These are phyloP conservation scores for Alternaria triticina DNA, from an alignment of 2,329 filamentous ascomycete genomes.

Conservation along the genomic window DNA sequence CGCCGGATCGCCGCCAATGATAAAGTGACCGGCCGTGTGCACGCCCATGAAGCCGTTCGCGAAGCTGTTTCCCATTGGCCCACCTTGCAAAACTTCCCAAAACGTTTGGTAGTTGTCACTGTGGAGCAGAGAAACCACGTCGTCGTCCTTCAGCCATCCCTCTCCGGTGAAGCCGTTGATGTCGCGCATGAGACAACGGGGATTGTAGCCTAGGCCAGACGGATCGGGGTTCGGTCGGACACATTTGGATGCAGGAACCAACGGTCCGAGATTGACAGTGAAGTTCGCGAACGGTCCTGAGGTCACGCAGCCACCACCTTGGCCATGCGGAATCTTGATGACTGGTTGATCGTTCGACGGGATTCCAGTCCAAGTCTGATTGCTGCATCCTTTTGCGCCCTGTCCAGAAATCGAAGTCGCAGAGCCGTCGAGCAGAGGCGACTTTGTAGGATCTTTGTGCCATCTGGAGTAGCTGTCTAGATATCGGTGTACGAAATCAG, in stretches of 20 bases:
- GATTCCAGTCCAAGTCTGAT: conserved; percentile 27
- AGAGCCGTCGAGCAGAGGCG: conserved; percentile 62
- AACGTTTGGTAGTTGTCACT: conserved; percentile 31
- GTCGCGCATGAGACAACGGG: conserved; percentile 49
- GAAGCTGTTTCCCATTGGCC: conserved; percentile 33
- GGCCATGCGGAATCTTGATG: conserved; percentile 54
- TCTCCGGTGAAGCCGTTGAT: conserved; percentile 20
- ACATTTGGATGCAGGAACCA: conserved; percentile 38
- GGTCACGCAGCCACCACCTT: conserved; percentile 61
- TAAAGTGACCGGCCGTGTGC: conserved; percentile 56
- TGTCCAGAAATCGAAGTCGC: conserved; percentile 55
- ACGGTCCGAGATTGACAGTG: conserved; percentile 55
- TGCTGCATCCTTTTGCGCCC: conserved; percentile 41
- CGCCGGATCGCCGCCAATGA: conserved; percentile 54
- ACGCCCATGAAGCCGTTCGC: conserved; percentile 48
- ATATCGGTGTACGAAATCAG: neutral
- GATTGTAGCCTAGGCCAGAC: conserved; percentile 44
- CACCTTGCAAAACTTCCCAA: conserved; percentile 48
- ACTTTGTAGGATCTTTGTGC: conserved; percentile 43
- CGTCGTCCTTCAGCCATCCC: conserved; percentile 17
- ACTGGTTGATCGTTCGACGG: conserved; percentile 22
- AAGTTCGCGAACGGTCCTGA: conserved; percentile 58
- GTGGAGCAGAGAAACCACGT: conserved; percentile 22
- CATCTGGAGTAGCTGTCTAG: conserved; percentile 30
- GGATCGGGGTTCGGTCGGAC: conserved; percentile 37